Percentiles rank a stretch among this genome's conserved stretches.
These are phyloP conservation scores for Xylariaceae sp. DNA, from an alignment of 2,329 filamentous ascomycete genomes.

Conservation along the genomic window DNA sequence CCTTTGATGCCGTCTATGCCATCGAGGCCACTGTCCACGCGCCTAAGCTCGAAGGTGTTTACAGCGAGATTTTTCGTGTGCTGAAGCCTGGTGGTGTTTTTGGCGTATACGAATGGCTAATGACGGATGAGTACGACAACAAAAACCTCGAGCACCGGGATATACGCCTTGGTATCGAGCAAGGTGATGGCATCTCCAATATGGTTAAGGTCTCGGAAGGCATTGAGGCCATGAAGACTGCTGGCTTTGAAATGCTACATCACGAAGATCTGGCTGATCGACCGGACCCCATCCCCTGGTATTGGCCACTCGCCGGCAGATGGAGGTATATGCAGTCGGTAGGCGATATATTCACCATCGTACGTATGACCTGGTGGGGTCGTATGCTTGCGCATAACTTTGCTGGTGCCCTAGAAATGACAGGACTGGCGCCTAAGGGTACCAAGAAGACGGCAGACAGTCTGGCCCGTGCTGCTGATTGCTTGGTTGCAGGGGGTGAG, in stretches of 20 bases:
- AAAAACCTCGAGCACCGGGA: constrained; percentile 82
- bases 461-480: constrained; percentile 79
- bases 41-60: constrained; percentile 86
- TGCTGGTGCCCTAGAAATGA: constrained; percentile 73
- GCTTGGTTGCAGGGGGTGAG: constrained; percentile 81
- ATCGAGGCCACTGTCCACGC: constrained; percentile 98
- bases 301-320: constrained; percentile 87
- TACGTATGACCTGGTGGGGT: constrained; percentile 86
- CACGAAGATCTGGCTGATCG: constrained; percentile 85
- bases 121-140: constrained; percentile 95
- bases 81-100: constrained; percentile 95
- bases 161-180: constrained; percentile 92
- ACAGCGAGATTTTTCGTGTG: constrained; percentile 91
- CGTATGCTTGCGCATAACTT: constrained; percentile 75
- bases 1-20: constrained; percentile 92
- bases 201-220: constrained; percentile 90
- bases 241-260: constrained; percentile 81
- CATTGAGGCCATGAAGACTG: constrained; percentile 78
- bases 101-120: constrained; percentile 98
- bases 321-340: constrained; percentile 80
- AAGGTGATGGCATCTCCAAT: constrained; percentile 95
- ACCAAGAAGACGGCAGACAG: constrained; percentile 96
- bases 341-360: constrained; percentile 79
- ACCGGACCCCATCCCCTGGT: constrained; percentile 81
- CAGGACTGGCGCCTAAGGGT: constrained; percentile 76